Conservation (phyloP, 192 early-diverging fungal genomes). For the Chytriomyces confervae region DNA sequence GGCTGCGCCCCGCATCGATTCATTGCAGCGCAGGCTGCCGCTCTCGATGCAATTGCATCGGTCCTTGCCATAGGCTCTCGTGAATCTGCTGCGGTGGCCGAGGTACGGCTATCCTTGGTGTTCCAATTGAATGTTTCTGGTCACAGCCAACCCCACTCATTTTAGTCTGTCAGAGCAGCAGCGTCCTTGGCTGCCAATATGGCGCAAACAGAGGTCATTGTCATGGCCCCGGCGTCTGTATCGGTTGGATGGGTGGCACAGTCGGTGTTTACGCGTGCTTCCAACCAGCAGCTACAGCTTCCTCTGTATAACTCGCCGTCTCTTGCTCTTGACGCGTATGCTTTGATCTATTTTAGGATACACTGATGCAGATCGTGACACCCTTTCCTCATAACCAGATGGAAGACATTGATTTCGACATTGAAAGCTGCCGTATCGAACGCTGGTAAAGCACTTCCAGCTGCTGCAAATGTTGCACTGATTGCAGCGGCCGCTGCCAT, state of each 20-base stretch:
- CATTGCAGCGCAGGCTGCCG: conserved; percentile 1
- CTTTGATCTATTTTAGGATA: neutral
- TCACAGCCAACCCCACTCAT: neutral
- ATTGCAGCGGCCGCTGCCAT: conserved; percentile 1
- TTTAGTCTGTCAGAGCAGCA: neutral
- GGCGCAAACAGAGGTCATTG: neutral
- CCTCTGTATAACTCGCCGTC: neutral
- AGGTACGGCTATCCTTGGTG: neutral
- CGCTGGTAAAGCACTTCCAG: neutral
- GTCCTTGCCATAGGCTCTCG: neutral
- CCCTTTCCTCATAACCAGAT: neutral
- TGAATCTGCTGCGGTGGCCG: conserved; percentile 1
- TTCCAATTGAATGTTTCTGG: neutral
- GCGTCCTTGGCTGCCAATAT: neutral
- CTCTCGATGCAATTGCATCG: neutral
- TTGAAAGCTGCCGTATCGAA: conserved; percentile 4
- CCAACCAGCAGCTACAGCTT: neutral
- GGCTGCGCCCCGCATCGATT: neutral
- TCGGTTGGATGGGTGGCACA: neutral
- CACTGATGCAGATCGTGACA: neutral
- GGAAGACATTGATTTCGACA: neutral
- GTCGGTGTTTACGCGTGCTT: neutral
- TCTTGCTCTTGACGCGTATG: conserved; percentile 14
- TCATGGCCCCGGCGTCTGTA: neutral
- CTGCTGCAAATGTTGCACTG: neutral